Evolutionary conservation across 2,329 filamentous ascomycete genomes (phyloP), one percentile per base, ranked within the genome.

Genomic region (Pseudofabraea citricarpa): DNA sequence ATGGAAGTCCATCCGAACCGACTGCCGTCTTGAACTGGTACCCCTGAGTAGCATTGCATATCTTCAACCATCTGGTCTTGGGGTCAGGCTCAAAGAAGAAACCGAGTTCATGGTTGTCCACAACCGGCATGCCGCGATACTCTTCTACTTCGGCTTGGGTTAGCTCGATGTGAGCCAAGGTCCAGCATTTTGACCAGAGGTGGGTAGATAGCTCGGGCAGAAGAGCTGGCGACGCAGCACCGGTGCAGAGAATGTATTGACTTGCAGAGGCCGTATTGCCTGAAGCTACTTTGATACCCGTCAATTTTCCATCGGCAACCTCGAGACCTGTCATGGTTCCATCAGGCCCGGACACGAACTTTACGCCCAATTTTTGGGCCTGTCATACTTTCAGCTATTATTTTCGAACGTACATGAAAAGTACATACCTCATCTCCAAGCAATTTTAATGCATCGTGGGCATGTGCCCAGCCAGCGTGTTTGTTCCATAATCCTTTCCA

Each of bases 1-100:
- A 69, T 67, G 2, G 56, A 56, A 26, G 56, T 44, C 24, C 67
- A 61, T 40, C 15, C 23, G 29, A 18, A 22, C 20, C 23, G 35
- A 37, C 19, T n/a, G 18, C 35, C 32, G 16, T 38, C 18, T 22
- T 45, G 22, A 12, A 74, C 1, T 72, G 72, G 15, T 67, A 67
- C 8, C 72, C 72, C 53, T 74, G 67, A 1, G 72, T 71, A 47
- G 41, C 41, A 26, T 47, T 43, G 24, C 72, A 75, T 9, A 76
- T 54, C 58, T 77, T 76, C 44, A 76, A 57, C 19, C 74, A 52
- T 15, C 65, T 64, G 0, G 71, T 73, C 47, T 65, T 63, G 1
- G 69, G 67, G 49, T 75, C 73, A 1, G 73, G 73, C 51, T 75
- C 73, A 47, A 77, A 75, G 57, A 74, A 72, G 59, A 76, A 75